phyloP scores from a whole-genome alignment of 2,329 filamentous ascomycete genomes.

The Botrytis sinoallii region DNA sequence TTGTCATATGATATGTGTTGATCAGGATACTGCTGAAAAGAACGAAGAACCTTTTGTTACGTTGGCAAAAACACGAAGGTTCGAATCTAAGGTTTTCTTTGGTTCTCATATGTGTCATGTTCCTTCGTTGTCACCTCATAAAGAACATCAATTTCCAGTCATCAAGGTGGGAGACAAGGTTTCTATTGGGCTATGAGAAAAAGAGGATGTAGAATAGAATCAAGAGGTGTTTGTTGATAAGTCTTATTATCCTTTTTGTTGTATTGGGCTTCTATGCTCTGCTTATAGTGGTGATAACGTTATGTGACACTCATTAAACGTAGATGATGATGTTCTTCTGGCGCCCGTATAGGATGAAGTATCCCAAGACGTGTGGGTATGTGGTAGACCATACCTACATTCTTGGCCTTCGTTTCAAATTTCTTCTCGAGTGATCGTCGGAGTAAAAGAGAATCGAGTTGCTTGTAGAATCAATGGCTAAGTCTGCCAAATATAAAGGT shows the following conservation, averaged over 20 bases:
- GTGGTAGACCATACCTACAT: neutral
- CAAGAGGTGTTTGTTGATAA: neutral
- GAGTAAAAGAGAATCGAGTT: neutral
- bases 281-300: neutral
- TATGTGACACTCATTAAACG: neutral
- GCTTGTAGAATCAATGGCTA: neutral
- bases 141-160: slow-evolving; percentile 19
- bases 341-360: neutral
- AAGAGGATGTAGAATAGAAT: neutral
- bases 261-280: neutral
- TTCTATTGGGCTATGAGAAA: slow-evolving; percentile 9
- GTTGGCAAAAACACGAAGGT: slow-evolving; percentile 78
- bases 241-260: neutral
- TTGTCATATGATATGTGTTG: slow-evolving; percentile 95
- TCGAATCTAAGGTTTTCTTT: slow-evolving; percentile 84
- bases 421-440: neutral
- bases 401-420: neutral
- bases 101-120: slow-evolving; percentile 71
- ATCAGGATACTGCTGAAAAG: slow-evolving; percentile 76
- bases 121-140: slow-evolving; percentile 24
- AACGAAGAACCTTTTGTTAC: slow-evolving; percentile 86
- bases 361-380: neutral
- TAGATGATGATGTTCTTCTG: neutral
- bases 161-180: slow-evolving; percentile 21
- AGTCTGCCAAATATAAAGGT: neutral